Evolutionary conservation across 169 alveolate genomes (phyloP), one percentile per base, ranked within the genome.

Genomic region (Eimeria maxima): DNA sequence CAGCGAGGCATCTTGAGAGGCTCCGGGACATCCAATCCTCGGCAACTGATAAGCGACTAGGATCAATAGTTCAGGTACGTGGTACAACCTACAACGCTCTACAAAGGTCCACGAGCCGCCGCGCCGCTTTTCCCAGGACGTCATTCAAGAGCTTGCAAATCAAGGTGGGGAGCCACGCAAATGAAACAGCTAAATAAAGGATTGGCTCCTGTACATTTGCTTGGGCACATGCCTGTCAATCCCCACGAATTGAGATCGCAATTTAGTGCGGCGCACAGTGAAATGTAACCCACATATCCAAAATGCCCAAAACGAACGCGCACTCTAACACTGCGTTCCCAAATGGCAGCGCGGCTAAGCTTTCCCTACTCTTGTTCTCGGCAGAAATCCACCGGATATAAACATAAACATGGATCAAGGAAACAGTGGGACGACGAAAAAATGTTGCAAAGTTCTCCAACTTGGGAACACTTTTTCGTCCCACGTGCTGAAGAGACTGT

Each of bases 371-470:
- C 80, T 42, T 33, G 65, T n/a, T 60, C 93, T 87, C 93, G 93
- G 93, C 81, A 55, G 81, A 44, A 47, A 63, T 45, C 81, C 93
- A 42, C 93, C 93, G 81, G 33, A 63, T 14, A 87, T 87, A 63
- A 57, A 87, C 44, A 60, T 86, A 80, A 57, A 87, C 44, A 60
- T 86, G 93, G 44, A 87, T 87, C 93, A 87, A 87, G 93, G 93
- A 63, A 87, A 87, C 93, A 87, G 42, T 87, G 93, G 93, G 93
- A 87, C 76, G 91, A 83, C 93, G 93, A 87, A 87, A 87, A 87
- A 87, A 87, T 57, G 93, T 81, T 87, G 93, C 93, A 63, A 57
- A 84, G 38, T 33, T 33, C 38, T 33, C 38, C 24, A 42, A 63
- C 57, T 60, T 45, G 81, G 81, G 65, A 6, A 87, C 44, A 87